phyloP scores from a whole-genome alignment of 768 basidiomycete species.

The Suillus brevipes region DNA sequence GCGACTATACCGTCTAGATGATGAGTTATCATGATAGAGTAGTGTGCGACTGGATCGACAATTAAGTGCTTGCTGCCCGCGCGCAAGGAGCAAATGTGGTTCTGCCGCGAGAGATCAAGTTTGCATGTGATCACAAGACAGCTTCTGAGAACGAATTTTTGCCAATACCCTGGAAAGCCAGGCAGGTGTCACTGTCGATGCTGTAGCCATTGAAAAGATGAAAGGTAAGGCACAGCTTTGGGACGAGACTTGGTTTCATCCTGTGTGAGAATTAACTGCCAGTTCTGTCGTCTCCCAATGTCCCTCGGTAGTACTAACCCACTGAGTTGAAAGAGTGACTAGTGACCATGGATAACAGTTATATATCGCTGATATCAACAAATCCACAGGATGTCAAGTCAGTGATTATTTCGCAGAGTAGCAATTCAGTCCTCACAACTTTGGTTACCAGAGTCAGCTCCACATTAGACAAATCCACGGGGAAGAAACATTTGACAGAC shows the following conservation, averaged over 20 bases:
- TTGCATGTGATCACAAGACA: conserved; percentile 35
- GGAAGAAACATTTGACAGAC: conserved; percentile 71
- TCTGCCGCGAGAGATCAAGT: conserved; percentile 19
- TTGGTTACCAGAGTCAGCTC: conserved; percentile 66
- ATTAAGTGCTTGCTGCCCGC: conserved; percentile 12
- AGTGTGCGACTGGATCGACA: conserved; percentile 40
- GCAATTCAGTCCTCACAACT: conserved; percentile 6
- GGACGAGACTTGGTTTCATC: background rate
- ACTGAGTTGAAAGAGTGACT: background rate
- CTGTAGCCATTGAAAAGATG: background rate
- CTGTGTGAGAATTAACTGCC: conserved; percentile 2
- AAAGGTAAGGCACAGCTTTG: background rate
- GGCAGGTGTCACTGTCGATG: background rate
- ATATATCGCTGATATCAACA: conserved; percentile 20
- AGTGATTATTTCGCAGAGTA: conserved; percentile 44
- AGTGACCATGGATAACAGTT: conserved; percentile 22
- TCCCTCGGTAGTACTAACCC: no score
- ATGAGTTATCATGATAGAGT: conserved; percentile 56
- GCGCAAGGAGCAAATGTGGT: background rate
- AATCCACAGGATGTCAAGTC: conserved; percentile 26
- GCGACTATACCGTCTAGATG: conserved; percentile 41
- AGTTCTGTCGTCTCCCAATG: background rate
- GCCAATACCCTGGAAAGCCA: conserved; percentile 1
- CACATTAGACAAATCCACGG: conserved; percentile 69
- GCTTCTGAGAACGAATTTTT: background rate